These are phyloP conservation scores for Talaromyces sp. DNA, from an alignment of 2,329 filamentous ascomycete species.

Conservation along the genomic window DNA sequence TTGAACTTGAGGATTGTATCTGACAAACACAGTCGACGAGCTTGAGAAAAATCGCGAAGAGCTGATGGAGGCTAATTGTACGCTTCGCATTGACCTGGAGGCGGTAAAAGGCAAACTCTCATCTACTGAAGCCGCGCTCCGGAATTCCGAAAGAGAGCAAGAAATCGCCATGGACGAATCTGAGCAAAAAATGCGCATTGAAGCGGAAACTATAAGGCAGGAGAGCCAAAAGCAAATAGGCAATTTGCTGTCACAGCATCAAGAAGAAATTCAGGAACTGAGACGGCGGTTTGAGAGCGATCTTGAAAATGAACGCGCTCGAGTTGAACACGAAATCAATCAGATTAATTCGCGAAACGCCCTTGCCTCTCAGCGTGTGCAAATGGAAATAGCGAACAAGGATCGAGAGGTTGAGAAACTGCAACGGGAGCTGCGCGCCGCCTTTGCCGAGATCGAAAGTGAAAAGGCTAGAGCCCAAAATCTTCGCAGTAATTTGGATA, in stretches of 20 bases:
- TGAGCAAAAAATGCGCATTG: conserved; percentile 46
- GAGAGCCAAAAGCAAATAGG: conserved; percentile 50
- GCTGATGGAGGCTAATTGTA: conserved; percentile 47
- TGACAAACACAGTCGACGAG: conserved; percentile 45
- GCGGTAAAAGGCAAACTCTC: conserved; percentile 50
- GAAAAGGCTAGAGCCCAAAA: conserved; percentile 59
- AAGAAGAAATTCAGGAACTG: conserved; percentile 62
- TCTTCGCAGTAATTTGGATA: conserved; percentile 55
- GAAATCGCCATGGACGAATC: conserved; percentile 49
- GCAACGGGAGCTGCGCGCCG: conserved; percentile 30
- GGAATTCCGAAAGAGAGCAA: conserved; percentile 48
- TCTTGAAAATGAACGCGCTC: conserved; percentile 56
- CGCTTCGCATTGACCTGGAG: conserved; percentile 64
- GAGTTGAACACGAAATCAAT: conserved; percentile 33
- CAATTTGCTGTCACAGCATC: conserved; percentile 55
- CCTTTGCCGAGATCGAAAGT: conserved; percentile 49
- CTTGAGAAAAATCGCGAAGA: conserved; percentile 50
- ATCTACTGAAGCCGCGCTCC: conserved; percentile 44
- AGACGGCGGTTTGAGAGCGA: conserved; percentile 60
- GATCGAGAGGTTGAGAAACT: conserved; percentile 49
- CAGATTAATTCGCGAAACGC: conserved; percentile 28
- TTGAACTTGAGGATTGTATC: conserved; percentile 4
- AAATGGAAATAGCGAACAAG: conserved; percentile 47
- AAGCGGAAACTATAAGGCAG: conserved; percentile 38
- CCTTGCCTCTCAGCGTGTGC: conserved; percentile 33